Evolutionary conservation across 768 basidiomycete species (phyloP), one percentile per base, ranked within the genome.

Genomic region (Calocybe cyanea): DNA sequence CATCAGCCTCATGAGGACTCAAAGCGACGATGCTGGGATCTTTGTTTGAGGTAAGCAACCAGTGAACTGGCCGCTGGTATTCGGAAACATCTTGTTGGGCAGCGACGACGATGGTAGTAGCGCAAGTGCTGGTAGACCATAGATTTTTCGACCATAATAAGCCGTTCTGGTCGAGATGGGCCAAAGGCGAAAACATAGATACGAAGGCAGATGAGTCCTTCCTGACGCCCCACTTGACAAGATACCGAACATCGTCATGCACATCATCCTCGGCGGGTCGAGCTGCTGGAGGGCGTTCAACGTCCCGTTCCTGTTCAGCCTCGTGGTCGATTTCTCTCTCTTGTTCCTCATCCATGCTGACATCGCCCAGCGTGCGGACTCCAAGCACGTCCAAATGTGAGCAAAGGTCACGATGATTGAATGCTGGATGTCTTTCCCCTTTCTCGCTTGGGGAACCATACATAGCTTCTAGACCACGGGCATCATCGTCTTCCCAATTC

Each of bases 241-340:
- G 62, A 14, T 14, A 7, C 2, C 19, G 31, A 15, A 75, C 53
- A 9, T 60, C 44, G 1, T 41, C 7, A 46, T 68, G 43, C 3
- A 71, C 31, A 1, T 23, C 8, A 46, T 67, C 68, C n/a, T 34
- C 9, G 5, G 60, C 62, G 5, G 70, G 52, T 2, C 15, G 25
- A 1, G 60, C 60, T 23, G 24, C 55, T 0, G 60, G 49, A 4
- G 71, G 67, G 6, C 73, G 60, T 51, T 71, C 57, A 1, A 69
- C 43, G 43, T 74, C 60, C 8, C 55, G 58, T 48, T 78, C 75
- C 5, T 53, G 57, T 51, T 76, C 73, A 3, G 65, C 58, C 52
- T 78, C 71, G 15, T 68, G 69, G 4, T 53, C 49, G 7, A 78
- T 57, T 45, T 78, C 75, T 19, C 76, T 59, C 43, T 78, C 77